Base-by-base conservation (phyloP, 495 filamentous ascomycete species). In the Talaromyces ruber region DNA sequence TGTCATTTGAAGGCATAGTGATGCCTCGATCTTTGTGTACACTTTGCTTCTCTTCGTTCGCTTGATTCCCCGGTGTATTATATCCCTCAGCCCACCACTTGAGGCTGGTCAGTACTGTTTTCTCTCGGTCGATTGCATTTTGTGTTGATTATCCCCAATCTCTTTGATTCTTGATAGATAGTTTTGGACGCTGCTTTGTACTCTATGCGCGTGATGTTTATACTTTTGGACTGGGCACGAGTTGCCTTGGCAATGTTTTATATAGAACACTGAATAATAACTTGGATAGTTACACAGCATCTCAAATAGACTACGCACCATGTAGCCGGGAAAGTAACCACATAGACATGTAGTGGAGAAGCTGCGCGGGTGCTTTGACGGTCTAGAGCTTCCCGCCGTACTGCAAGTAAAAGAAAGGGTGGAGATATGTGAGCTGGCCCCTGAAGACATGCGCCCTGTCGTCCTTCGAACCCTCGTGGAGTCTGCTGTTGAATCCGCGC, bases 11-110 rank as follows among this genome's bases (percentile, higher is more conserved):
- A 21, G 54, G 29, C 54, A 30, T 30, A 12, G 18, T 22, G 21
- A 32, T 34, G 54, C 26, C 29, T 34, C 12, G 26, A 34, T 57
- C 26, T 54, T 54, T 25, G 12, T 54, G 51, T 54, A 28, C 26
- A 14, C 26, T 54, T 16, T 54, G 22, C 4, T 26, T 54, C 51
- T 28, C 28, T 57, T 32, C 54, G 26, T 57, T 57, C 54, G 29
- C 47, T 34, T 57, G 54, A 57, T 57, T 57, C 54, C 54, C 54
- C 26, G 54, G 54, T 57, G 54, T 57, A 57, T 57, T 57, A 26
- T 55, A 52, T 25, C 24, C 52, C 28, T 21, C 28, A 30, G 26
- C 14, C 54, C 54, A 54, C 51, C 26, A 28, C 11, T 14, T 54
- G 51, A 24, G 51, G 51, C 51, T 54, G 51, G 51, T 16, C 51